Conservation (phyloP, 371 early-diverging fungal species). For the Chytridiales sp. region DNA sequence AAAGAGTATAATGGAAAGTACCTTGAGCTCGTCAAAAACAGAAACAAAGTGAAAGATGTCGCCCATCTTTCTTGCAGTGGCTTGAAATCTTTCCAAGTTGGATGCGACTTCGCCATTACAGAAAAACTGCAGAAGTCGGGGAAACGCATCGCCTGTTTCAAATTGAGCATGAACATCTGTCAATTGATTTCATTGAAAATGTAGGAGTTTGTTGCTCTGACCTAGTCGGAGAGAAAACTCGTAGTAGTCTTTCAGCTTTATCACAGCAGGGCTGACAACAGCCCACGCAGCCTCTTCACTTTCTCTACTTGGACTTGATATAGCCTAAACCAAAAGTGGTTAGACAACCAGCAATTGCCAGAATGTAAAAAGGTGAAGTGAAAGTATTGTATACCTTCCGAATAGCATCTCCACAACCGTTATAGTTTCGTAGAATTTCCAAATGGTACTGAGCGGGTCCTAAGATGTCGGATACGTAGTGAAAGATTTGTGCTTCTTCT, state of each 20-base stretch:
- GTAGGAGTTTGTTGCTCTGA: too few species aligned
- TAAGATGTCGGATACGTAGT: conserved; percentile 21
- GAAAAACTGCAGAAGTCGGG: conserved; percentile 68
- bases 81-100: conserved; percentile 71
- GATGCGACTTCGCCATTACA: conserved; percentile 64
- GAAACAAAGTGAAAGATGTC: conserved; percentile 82
- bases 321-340: conserved; percentile 58
- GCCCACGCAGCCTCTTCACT: conserved; percentile 86
- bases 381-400: conserved; percentile 36
- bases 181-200: too few species aligned
- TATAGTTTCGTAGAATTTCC: conserved; percentile 55
- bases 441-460: conserved; percentile 23
- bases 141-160: conserved; percentile 73
- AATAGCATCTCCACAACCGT: conserved; percentile 64
- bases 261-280: conserved; percentile 74
- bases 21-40: conserved; percentile 88
- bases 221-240: conserved; percentile 70
- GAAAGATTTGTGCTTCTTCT: conserved; percentile 34
- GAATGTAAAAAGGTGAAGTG: background rate
- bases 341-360: background rate
- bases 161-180: background rate
- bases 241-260: conserved; percentile 73
- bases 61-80: conserved; percentile 73
- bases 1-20: conserved; percentile 19
- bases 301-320: conserved; percentile 73